These are phyloP conservation scores for Cyphellophora attinorum DNA, from an alignment of 2,329 filamentous ascomycete genomes.

Conservation along the genomic window DNA sequence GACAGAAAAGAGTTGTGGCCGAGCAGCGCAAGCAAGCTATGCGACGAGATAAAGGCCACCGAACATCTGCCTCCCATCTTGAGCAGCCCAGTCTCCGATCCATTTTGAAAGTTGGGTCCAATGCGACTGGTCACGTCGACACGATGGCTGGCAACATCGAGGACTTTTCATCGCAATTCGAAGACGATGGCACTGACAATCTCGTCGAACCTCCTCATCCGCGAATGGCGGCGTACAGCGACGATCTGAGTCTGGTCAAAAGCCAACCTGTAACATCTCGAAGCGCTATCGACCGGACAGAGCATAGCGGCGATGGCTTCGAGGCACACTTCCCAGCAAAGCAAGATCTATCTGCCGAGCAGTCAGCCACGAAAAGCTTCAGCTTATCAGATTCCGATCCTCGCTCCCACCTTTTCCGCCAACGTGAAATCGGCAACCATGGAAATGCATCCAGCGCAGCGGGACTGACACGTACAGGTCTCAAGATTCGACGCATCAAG, in stretches of 20 bases:
- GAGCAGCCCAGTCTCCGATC: no score
- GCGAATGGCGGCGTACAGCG: no score
- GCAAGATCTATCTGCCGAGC: no score
- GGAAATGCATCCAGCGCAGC: no score
- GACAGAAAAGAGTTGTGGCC: conserved; percentile 23
- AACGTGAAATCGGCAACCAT: neutral
- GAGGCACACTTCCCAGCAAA: neutral
- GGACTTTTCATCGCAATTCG: conserved; percentile 6
- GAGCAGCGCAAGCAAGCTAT: neutral
- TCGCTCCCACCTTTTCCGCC: neutral
- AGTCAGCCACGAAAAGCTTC: no score
- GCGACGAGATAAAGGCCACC: neutral
- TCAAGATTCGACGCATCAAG: neutral
- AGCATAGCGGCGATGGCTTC: neutral
- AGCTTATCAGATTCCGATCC: neutral
- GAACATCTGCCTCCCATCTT: no score
- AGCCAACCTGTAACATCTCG: no score
- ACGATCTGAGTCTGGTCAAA: no score
- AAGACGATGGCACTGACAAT: no score
- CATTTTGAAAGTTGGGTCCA: neutral
- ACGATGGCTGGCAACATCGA: neutral
- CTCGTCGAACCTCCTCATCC: no score
- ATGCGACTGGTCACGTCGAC: neutral
- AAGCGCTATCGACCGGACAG: neutral
- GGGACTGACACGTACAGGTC: neutral